Conservation (phyloP, 2,329 filamentous ascomycete species). For the Phialemonium atrogriseum region DNA sequence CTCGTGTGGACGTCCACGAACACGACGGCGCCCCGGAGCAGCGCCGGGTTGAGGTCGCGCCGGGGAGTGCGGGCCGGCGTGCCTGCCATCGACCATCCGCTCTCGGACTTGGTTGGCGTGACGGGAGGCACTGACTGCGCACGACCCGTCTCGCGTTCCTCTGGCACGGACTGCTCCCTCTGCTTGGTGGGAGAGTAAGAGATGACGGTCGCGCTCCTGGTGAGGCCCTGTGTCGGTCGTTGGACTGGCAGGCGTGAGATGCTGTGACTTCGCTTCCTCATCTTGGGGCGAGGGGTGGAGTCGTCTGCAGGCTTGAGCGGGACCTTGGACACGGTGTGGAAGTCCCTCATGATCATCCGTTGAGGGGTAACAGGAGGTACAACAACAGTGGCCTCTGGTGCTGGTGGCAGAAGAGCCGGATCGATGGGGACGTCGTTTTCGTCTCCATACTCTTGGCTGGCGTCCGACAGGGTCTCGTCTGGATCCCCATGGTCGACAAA, state of each 20-base stretch:
- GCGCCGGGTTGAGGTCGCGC: slow-evolving; percentile 38
- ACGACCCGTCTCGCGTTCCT: slow-evolving; percentile 10
- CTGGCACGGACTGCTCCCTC: slow-evolving; percentile 3
- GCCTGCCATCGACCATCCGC: slow-evolving; percentile 42
- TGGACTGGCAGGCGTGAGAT: slow-evolving; percentile 36
- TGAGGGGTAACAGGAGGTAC: slow-evolving; percentile 47
- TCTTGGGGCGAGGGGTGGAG: slow-evolving; percentile 35
- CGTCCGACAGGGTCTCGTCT: slow-evolving; percentile 48
- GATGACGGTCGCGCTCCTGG: slow-evolving; percentile 42
- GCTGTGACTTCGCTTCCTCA: slow-evolving; percentile 42
- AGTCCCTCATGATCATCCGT: slow-evolving; percentile 41
- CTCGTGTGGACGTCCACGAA: slow-evolving; percentile 79
- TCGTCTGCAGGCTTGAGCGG: slow-evolving; percentile 63
- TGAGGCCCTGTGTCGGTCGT: slow-evolving; percentile 30
- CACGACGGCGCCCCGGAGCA: slow-evolving; percentile 65
- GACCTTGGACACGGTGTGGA: slow-evolving; percentile 70
- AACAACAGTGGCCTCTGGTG: no score
- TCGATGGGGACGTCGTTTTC: slow-evolving; percentile 55
- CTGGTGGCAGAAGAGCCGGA: slow-evolving; percentile 29
- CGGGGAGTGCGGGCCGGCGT: slow-evolving; percentile 51
- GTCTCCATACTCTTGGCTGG: slow-evolving; percentile 58
- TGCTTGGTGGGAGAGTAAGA: slow-evolving; percentile 44
- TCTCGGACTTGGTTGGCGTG: slow-evolving; percentile 40
- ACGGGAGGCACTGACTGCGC: slow-evolving; percentile 20
- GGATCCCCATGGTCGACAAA: slow-evolving; percentile 20